phyloP scores from a whole-genome alignment of 2,329 filamentous ascomycete genomes.

The Xylariaceae sp. region DNA sequence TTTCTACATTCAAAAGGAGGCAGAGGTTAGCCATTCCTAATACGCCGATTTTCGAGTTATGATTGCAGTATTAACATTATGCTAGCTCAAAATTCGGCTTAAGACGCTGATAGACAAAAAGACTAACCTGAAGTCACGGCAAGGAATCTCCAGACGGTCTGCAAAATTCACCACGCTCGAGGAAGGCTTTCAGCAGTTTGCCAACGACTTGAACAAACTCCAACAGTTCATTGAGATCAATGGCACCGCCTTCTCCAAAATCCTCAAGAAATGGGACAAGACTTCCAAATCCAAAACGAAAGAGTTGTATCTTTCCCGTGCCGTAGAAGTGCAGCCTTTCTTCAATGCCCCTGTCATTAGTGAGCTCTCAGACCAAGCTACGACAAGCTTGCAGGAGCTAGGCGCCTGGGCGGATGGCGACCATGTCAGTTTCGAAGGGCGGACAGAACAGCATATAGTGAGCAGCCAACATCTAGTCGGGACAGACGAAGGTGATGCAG shows the following conservation, averaged over 20 bases:
- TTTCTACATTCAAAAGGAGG: conserved; percentile 97
- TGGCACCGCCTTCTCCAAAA: conserved; percentile 96
- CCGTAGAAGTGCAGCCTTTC: conserved; percentile 95
- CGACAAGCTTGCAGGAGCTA: conserved; percentile 89
- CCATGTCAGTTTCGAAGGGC: conserved; percentile 72
- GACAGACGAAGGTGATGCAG: conserved; percentile 84
- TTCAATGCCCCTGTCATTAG: conserved; percentile 98
- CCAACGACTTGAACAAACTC: conserved; percentile 92
- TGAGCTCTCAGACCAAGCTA: conserved; percentile 93
- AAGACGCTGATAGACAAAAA: conserved; percentile 95
- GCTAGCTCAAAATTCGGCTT: conserved; percentile 83
- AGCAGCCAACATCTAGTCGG: conserved; percentile 63
- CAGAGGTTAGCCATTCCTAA: conserved; percentile 64
- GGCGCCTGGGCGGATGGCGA: conserved; percentile 97
- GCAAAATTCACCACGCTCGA: conserved; percentile 92
- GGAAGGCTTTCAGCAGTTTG: conserved; percentile 96
- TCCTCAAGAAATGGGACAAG: conserved; percentile 99
- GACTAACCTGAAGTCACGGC: conserved; percentile 77
- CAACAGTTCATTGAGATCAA: conserved; percentile 99
- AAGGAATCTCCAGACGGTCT: conserved; percentile 77
- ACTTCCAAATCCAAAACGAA: conserved; percentile 98
- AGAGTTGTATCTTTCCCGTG: conserved; percentile 90
- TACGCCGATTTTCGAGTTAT: background rate
- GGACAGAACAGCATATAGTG: conserved; percentile 60
- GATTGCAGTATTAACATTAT: conserved; percentile 13